Evolutionary conservation across 163 green algal species (phyloP), one percentile per base, ranked within the genome.

Genomic region (Chloromonas sp.): DNA sequence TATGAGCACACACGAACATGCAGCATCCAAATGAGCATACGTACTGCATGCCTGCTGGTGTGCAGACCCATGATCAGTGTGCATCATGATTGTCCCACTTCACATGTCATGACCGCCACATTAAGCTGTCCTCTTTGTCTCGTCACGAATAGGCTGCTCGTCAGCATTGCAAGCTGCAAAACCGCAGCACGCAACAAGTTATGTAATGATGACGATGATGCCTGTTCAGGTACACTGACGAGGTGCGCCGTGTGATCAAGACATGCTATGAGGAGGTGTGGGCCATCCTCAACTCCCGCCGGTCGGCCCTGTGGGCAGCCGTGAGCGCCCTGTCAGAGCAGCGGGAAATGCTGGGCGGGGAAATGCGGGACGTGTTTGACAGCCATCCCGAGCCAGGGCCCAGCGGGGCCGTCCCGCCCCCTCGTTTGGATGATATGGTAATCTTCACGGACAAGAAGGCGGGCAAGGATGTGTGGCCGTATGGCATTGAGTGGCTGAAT

Each of bases 401-500:
- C 66, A 3, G 59, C 5, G 70, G 8, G 3, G 82, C 3, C 2
- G 82, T 70, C 11, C 2, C 2, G 1, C 84, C 61, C 2, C 60
- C 66, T 61, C 14, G n/a, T 5, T 61, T 82, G 74, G 61, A 81
- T 2, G 80, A 85, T 1, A 90, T 90, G 87, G 80, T 85, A 60
- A 85, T 90, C 60, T 90, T 87, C 87, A 90, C 87, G 1, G 78
- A 84, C 0, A 84, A 70, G 1, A 57, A 61, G 3, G n/a, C 80
- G 82, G 70, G 79, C 60, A 85, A 79, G 61, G 79, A 87, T 61
- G 58, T 59, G 74, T 94, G 91, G 91, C 91, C 91, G 2, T 92
- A 91, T 74, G 85, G 87, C n/a, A 88, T 92, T 0, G 87, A 91
- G 60, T 94, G 89, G 89, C 88, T 94, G 8, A 84, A 90, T 58